Evolutionary conservation across 495 filamentous ascomycete species (phyloP), one percentile per base, ranked within the genome.

Genomic region (Xylaria acuta): DNA sequence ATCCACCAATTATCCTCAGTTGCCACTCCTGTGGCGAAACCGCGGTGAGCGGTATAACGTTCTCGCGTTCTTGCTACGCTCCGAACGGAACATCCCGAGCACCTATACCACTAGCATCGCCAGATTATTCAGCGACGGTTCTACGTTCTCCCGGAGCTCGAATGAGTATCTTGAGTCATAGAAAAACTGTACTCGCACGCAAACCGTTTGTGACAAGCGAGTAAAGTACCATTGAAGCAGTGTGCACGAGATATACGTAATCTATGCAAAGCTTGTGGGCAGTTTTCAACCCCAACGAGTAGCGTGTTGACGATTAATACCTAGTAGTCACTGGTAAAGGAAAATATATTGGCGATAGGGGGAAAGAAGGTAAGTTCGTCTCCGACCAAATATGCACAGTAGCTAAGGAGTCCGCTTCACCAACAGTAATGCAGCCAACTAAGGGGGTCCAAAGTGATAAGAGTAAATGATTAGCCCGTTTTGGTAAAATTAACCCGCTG

Each of bases 101-200:
- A 20, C 34, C 30, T n/a, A 59, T n/a, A 8, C 9, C 36, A 16
- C 27, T 56, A 16, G 25, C 51, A 63, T 16, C 3, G 8, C 60
- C 58, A 4, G 5, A 63, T 63, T 63, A 63, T 43, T 63, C 60
- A 63, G 8, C 38, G 38, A 16, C 38, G 58, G 58, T n/a, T 38
- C 7, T 38, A 38, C 2, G 16, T 60, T 60, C 20, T 60, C 18
- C 58, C 58, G 34, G 0, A 22, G 3, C 32, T 38, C 34, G 7
- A 25, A 22, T 11, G 20, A 36, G 7, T 2, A 38, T 38, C 34
- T n/a, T 38, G 6, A 59, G 11, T 30, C 11, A 30, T 27, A 12
- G 3, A 16, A 30, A 27, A 27, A 7, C 18, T 43, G 14, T 32
- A 30, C 14, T 32, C 14, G 12, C 53, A 56, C 53, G 18, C 27